Base-by-base conservation (phyloP, 345 rosid genomes). In the Clausena lansium region DNA sequence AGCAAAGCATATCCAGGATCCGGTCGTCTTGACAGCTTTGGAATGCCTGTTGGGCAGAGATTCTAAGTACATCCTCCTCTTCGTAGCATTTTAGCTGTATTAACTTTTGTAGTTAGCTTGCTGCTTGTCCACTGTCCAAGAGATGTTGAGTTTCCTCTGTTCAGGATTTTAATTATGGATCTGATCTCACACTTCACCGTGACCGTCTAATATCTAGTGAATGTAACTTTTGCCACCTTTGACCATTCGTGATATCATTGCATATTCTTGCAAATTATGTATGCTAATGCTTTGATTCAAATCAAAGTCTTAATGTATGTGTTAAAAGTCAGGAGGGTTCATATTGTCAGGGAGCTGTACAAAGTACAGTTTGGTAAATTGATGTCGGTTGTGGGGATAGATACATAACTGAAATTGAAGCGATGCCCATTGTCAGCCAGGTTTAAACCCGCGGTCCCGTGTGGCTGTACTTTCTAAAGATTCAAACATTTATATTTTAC, bases 1-100 rank as follows among this genome's bases (percentile, higher is more conserved):
- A 89, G 79, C 81, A 97, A 89, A 78, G 98, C 93, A 10, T 97
- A 97, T 74, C 98, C 98, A 0, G 99, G 99, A 41, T 97, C 97
- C 0, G 99, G 99, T 68, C 93, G 93, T 47, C 81, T 96, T 86
- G 98, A 96, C 89, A 88, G 85, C 75, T 88, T 91, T 0, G 99
- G 98, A 52, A 89, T 94, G 98, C 98, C 98, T 0, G 39, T 91
- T 39, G 88, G 86, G 33, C 78, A 78, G 27, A 77, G 82, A 78
- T 89, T 78, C 80, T 85, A 79, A 64, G 58, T 28, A n/a, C 28
- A 22, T 61, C 25, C 8, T 52, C 1, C 11, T 19, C 9, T 3
- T 41, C 15, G 63, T 54, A 36, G 32, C 50, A 20, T 64, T 8
- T 50, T 45, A 50, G 30, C 39, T 52, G 71, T 50, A 58, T 66